A percentile compares a stretch with the other conserved stretches of the same genome.
Evolutionary conservation across 148 eudicot genomes (phyloP).

Genomic region (Camellia japonica): DNA sequence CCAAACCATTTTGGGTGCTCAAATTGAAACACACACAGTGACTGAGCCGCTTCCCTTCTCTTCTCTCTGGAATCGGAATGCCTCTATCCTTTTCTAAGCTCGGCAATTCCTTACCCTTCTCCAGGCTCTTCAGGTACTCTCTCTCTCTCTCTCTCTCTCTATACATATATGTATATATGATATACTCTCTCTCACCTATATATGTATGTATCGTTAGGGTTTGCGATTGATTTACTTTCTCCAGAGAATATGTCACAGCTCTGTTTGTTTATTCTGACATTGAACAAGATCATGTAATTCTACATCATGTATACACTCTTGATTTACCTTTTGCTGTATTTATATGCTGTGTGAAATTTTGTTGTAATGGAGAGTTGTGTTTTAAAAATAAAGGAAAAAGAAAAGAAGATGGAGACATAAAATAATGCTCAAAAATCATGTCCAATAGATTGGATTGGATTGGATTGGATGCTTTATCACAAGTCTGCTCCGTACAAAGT

Average conservation of each 20-base stretch:
- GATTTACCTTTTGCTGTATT: not conserved
- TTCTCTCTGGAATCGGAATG: constrained; percentile 4
- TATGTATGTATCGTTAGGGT: not conserved
- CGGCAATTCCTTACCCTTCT: constrained; percentile 51
- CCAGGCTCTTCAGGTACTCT: constrained; percentile 60
- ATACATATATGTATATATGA: not conserved
- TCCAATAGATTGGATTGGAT: no score
- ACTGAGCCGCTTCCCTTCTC: not conserved
- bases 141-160: not conserved
- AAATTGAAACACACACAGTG: no score
- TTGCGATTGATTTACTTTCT: not conserved
- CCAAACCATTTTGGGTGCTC: no score
- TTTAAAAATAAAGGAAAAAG: not conserved
- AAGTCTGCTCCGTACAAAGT: no score
- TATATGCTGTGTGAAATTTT: not conserved
- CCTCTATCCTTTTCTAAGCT: constrained; percentile 15
- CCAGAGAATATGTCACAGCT: not conserved
- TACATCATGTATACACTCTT: not conserved
- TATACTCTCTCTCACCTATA: not conserved
- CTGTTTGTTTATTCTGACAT: not conserved
- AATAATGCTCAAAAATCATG: no score
- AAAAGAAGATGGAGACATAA: not conserved
- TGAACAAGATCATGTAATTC: not conserved
- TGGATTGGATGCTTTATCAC: no score
- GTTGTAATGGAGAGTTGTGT: not conserved